Percentiles rank a stretch among this genome's conserved stretches.
These are phyloP conservation scores for Paramecium biaurelia DNA, from an alignment of 73 alveolate genomes.

Conservation along the genomic window DNA sequence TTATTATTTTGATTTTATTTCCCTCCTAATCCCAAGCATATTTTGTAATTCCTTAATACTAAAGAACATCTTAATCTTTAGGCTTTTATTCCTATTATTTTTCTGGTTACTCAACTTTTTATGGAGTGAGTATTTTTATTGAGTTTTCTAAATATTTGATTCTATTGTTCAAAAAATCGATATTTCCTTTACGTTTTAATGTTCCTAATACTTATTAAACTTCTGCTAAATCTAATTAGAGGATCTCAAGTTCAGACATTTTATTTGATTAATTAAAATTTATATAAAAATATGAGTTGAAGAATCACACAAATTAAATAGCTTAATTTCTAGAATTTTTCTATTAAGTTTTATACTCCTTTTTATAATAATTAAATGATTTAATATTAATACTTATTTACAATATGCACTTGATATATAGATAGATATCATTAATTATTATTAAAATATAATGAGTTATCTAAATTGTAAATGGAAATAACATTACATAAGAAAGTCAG, in stretches of 20 bases:
- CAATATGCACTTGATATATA: too few species aligned
- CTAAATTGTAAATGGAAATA: neutral
- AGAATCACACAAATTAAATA: neutral
- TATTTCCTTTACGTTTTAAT: neutral
- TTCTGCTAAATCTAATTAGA: slow-evolving; percentile 6
- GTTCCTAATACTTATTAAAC: neutral
- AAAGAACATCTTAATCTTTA: neutral
- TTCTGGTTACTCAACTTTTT: neutral
- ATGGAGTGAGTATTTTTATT: neutral
- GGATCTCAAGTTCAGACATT: neutral
- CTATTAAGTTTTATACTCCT: neutral
- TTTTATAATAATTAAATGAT: too few species aligned
- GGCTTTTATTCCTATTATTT: neutral
- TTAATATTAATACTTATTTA: too few species aligned
- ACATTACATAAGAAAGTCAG: neutral
- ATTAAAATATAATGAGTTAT: neutral
- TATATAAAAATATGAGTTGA: neutral
- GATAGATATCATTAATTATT: neutral
- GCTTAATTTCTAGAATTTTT: neutral
- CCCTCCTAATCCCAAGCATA: slow-evolving; percentile 56
- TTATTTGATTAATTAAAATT: neutral
- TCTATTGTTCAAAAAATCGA: neutral
- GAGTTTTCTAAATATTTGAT: neutral
- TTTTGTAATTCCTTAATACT: slow-evolving; percentile 23
- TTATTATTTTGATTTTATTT: neutral